These are phyloP conservation scores for Lasiodiplodia hormozganensis DNA, from an alignment of 2,329 filamentous ascomycete genomes.

Conservation along the genomic window DNA sequence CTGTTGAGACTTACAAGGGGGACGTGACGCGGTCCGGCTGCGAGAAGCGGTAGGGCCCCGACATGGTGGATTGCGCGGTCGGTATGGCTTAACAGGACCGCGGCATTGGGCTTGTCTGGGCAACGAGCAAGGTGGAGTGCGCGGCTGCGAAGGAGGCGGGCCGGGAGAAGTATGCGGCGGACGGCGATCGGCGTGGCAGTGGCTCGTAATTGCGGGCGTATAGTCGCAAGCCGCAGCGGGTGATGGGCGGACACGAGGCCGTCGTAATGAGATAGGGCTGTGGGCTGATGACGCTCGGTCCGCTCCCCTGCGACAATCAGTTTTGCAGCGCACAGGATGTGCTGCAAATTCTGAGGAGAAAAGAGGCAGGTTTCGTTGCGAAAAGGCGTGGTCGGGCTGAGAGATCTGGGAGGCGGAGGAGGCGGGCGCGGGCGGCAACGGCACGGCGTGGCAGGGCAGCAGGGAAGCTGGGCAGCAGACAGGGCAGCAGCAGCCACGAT, in stretches of 20 bases:
- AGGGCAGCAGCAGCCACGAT: slow-evolving; percentile 10
- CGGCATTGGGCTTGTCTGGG: slow-evolving; percentile 21
- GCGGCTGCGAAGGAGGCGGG: neutral
- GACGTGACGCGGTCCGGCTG: slow-evolving; percentile 29
- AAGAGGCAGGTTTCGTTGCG: neutral
- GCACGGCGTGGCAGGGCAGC: neutral
- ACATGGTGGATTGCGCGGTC: slow-evolving; percentile 26
- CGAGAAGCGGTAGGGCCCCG: slow-evolving; percentile 27
- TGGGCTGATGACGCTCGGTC: slow-evolving; percentile 23
- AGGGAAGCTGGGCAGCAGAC: slow-evolving; percentile 15
- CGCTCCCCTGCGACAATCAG: slow-evolving; percentile 11
- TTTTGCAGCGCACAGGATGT: neutral
- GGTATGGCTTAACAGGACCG: slow-evolving; percentile 16
- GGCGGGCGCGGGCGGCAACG: neutral
- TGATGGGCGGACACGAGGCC: slow-evolving; percentile 20
- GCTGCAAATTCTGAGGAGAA: neutral
- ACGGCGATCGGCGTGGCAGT: slow-evolving; percentile 15
- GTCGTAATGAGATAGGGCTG: slow-evolving; percentile 19
- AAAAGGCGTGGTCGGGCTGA: neutral
- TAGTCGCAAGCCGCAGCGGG: slow-evolving; percentile 8
- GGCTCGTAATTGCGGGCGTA: slow-evolving; percentile 1
- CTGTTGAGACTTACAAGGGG: slow-evolving; percentile 31
- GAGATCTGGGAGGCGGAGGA: neutral
- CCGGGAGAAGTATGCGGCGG: neutral
- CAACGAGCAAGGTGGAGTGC: neutral